Evolutionary conservation across 2,329 filamentous ascomycete species (phyloP), one percentile per base, ranked within the genome.

Genomic region (Aspergillus caelatus): DNA sequence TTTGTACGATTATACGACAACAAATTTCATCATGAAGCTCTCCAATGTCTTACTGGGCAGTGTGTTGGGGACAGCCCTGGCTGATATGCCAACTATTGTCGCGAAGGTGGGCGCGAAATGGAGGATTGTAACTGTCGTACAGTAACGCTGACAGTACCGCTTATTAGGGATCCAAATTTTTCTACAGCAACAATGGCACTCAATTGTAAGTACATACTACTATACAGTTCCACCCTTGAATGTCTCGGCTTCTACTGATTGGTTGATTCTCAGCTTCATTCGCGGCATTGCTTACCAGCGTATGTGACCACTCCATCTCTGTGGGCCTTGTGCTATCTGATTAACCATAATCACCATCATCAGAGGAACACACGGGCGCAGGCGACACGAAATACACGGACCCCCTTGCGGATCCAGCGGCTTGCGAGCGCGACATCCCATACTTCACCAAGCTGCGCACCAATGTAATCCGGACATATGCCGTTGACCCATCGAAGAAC

Each of bases 381-480:
- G 83, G 81, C 43, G 60, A 63, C 39, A 28, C 59, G 54, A 46
- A 58, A n/a, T 39, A 94, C 83, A 86, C 84, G 67, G 95, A 99
- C 76, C 94, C 95, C 62, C 88, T 99, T 46, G 85, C 92, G 70
- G 88, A 96, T 74, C 80, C 81, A 62, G 80, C 82, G 34, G 79
- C 81, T 70, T 98, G 95, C 86, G 86, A 87, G 78, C 92, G 94
- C 72, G 95, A 99, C 77, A 87, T 99, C 56, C 92, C 93, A 52
- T 87, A 91, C 72, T 85, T 99, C 69, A 78, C 86, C 76, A 83
- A 92, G 78, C 86, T 97, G 65, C 85, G 88, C 67, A 97, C 93
- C 80, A 99, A 99, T 83, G 89, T 89, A 72, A 94, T 99, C 79
- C 94, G 95, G 79, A 94, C 95, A 61, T 99, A 99, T 79, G 93